A percentile compares a stretch with the other conserved stretches of the same genome.
phyloP scores from a whole-genome alignment of 768 basidiomycete genomes.

The Pisolithus sp. region DNA sequence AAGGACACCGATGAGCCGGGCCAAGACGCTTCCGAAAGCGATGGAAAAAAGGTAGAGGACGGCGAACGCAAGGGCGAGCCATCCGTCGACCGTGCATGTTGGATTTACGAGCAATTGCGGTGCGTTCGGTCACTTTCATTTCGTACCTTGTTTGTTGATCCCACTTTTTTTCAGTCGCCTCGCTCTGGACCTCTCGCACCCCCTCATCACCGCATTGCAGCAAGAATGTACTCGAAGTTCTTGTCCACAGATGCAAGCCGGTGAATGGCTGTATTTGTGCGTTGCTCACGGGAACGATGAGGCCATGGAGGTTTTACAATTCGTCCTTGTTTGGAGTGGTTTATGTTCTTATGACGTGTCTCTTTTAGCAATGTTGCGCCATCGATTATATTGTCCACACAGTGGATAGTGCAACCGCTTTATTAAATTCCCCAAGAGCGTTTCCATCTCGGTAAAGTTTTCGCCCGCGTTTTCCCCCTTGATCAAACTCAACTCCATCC shows the following conservation, averaged over 20 bases:
- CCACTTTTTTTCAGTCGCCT: conserved; percentile 50
- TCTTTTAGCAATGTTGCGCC: conserved; percentile 80
- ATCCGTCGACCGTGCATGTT: conserved; percentile 73
- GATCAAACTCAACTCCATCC: neutral
- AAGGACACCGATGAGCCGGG: conserved; percentile 22
- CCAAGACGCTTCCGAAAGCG: conserved; percentile 24
- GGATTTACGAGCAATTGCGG: conserved; percentile 72
- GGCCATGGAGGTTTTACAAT: conserved; percentile 65
- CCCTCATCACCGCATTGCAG: conserved; percentile 78
- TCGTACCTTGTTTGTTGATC: neutral
- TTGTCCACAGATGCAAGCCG: conserved; percentile 99
- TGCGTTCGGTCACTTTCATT: conserved; percentile 16
- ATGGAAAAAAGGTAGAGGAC: conserved; percentile 24
- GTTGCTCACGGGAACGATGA: conserved; percentile 90
- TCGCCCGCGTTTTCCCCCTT: conserved; percentile 15
- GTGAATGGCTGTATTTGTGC: conserved; percentile 95
- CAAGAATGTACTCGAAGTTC: conserved; percentile 79
- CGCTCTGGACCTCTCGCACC: conserved; percentile 81
- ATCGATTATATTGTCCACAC: conserved; percentile 96
- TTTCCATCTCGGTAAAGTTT: conserved; percentile 79
- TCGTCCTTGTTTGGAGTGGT: neutral
- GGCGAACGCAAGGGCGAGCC: conserved; percentile 38
- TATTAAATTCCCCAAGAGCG: conserved; percentile 83
- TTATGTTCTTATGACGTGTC: conserved; percentile 12
- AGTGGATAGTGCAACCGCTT: conserved; percentile 85